Evolutionary conservation across 2,329 filamentous ascomycete genomes (phyloP), one percentile per base, ranked within the genome.

Genomic region (Sporothrix pseudoabietina): DNA sequence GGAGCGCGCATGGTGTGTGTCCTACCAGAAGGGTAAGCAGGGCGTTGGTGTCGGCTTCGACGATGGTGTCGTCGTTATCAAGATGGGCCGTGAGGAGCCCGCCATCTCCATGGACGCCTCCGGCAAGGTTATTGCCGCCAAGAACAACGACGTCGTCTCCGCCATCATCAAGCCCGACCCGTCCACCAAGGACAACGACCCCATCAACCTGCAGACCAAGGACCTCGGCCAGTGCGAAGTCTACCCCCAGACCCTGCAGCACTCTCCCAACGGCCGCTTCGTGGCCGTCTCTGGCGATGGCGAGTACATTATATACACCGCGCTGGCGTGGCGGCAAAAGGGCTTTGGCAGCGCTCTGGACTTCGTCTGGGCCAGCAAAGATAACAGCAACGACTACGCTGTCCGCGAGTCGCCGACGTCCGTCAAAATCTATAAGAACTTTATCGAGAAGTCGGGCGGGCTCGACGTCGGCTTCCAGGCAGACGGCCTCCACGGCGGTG

Each of bases 271-370:
- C 77, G 91, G 91, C 73, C 87, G 91, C 71, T 94, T 94, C 77
- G 92, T 94, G 22, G 92, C 92, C 2, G 91, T 94, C 2, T 98
- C 95, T 77, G 96, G 96, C 77, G 96, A 99, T 80, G 96, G 96
- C 75, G 96, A 99, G 83, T 99, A 98, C 84, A 98, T 98, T 81
- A 97, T 98, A 79, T 98, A 98, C 85, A 98, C 96, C 39, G 94
- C 96, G 72, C 87, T 98, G 74, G 95, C 95, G 3, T 97, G 97
- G 88, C 91, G 96, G 80, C 98, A 99, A 84, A 98, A 98, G 85
- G 94, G 94, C 3, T 99, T 99, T 79, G 96, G 96, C 30, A 94
- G 93, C 55, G 96, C 95, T 7, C 85, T 98, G 71, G 96, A 99
- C 83, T 99, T 99, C 81, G 94, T 93, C 12, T 99, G 96, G 96